Base-by-base conservation (phyloP, 2,329 filamentous ascomycete species). In the Arthrobotrys sphaeroides region DNA sequence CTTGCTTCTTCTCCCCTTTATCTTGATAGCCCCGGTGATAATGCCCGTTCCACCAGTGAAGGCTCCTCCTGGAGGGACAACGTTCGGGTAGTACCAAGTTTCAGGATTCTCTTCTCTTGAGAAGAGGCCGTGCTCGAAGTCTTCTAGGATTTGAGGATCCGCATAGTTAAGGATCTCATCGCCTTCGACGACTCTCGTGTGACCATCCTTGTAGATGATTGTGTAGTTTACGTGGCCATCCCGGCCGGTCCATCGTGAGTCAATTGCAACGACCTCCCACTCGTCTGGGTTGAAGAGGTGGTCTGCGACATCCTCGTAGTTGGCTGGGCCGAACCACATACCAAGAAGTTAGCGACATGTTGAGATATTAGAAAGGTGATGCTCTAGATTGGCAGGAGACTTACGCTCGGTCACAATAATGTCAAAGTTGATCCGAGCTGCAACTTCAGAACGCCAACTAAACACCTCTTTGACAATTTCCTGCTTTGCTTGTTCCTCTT, bases 151-250 rank as follows among this genome's bases (percentile, higher is more conserved):
- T 60, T 75, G 45, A 1, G 49, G 31, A 6, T 62, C 55, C 13
- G 69, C 26, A 12, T 75, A 51, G 5, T 75, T 24, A 2, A 59
- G 47, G 5, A 75, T 69, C 1, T 64, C 40, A 24, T 60, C 28
- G 12, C 20, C 64, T 13, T 69, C 59, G 16, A 75, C 64, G 13
- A 53, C 55, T 49, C 59, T 26, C 10, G 33, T 33, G 33, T 75
- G 72, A 1, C 72, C 72, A 51, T 75, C 72, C 47, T 55, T 75
- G 59, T 75, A 75, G 7, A 69, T 36, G n/a, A 75, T 45, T 12
- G 26, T 68, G 16, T 75, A 75, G 10, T 55, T 40, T 6, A 43
- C 72, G 18, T 69, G 45, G 22, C 72, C 72, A 26, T 69, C 59
- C 3, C 69, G 57, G 13, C 38, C 24, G 3, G 72, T 75, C 47